phyloP scores from a whole-genome alignment of 1,139 yeast species.

The Taphrina wiesneri region DNA sequence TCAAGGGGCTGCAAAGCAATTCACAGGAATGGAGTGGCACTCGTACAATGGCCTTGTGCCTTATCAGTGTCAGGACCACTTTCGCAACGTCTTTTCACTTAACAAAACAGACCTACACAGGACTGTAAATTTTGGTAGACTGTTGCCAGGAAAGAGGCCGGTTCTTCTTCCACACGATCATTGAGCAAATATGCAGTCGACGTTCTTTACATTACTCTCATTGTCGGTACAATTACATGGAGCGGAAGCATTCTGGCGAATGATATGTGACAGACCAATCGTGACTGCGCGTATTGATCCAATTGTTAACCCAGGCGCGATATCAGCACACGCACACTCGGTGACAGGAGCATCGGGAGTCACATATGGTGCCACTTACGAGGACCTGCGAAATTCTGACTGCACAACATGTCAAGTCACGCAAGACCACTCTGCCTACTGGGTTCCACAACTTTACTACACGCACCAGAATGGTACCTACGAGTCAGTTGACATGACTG shows the following conservation, averaged over 20 bases:
- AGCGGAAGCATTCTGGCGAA: constrained; percentile 27
- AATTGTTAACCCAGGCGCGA: constrained; percentile 26
- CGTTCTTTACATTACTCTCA: constrained; percentile 15
- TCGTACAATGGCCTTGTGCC: background rate
- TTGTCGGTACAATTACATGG: constrained; percentile 13
- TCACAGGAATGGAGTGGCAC: background rate
- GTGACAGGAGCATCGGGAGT: constrained; percentile 24
- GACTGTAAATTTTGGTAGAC: background rate
- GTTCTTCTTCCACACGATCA: background rate
- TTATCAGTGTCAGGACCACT: background rate
- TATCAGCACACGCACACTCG: constrained; percentile 28
- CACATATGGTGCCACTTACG: constrained; percentile 13
- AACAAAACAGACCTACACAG: background rate
- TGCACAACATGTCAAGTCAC: constrained; percentile 35
- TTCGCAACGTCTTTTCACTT: background rate
- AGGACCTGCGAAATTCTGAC: constrained; percentile 11
- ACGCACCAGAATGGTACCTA: constrained; percentile 25
- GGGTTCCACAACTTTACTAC: constrained; percentile 35
- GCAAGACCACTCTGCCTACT: constrained; percentile 34
- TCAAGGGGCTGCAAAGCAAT: constrained; percentile 6
- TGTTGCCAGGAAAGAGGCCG: background rate
- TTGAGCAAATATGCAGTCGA: constrained; percentile 6
- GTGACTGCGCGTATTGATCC: constrained; percentile 34
- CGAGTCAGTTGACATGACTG: constrained; percentile 17
- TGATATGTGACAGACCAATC: constrained; percentile 22